Conservation (phyloP, 2,329 filamentous ascomycete species). For the Juglanconis sp. region DNA sequence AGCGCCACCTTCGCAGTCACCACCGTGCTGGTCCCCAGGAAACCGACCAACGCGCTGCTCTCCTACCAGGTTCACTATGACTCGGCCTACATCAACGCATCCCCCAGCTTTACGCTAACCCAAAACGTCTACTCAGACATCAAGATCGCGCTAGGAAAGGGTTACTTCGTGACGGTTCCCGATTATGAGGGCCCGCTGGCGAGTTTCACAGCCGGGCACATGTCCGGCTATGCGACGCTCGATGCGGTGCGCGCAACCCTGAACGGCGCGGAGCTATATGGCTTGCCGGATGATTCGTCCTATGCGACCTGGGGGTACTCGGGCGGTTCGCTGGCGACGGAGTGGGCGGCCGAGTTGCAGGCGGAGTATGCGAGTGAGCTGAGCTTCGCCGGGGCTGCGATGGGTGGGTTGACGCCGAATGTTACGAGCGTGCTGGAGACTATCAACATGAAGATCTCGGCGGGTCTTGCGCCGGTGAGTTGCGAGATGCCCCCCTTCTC, state of each 20-base stretch:
- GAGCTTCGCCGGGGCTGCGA: slow-evolving; percentile 39
- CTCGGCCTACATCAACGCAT: slow-evolving; percentile 34
- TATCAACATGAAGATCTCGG: slow-evolving; percentile 28
- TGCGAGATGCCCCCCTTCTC: not conserved
- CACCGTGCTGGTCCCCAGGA: slow-evolving; percentile 28
- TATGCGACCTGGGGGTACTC: slow-evolving; percentile 52
- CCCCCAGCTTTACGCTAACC: slow-evolving; percentile 35
- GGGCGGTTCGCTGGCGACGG: slow-evolving; percentile 47
- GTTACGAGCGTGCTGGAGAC: slow-evolving; percentile 32
- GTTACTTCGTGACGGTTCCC: slow-evolving; percentile 43
- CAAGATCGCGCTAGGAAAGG: slow-evolving; percentile 33
- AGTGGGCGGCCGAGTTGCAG: slow-evolving; percentile 48
- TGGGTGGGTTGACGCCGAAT: slow-evolving; percentile 44
- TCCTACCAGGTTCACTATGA: slow-evolving; percentile 41
- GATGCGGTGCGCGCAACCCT: slow-evolving; percentile 41
- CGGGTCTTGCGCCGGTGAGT: slow-evolving; percentile 28
- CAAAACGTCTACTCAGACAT: slow-evolving; percentile 29
- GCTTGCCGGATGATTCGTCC: slow-evolving; percentile 29
- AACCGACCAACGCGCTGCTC: slow-evolving; percentile 28
- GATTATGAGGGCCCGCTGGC: slow-evolving; percentile 43
- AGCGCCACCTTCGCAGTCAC: slow-evolving; percentile 34
- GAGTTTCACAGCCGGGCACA: slow-evolving; percentile 38
- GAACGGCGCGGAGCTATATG: slow-evolving; percentile 22
- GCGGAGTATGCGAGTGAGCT: slow-evolving; percentile 46
- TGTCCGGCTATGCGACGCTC: slow-evolving; percentile 40